Conservation (phyloP, 169 alveolate species). For the Cryptosporidium xiaoi region DNA sequence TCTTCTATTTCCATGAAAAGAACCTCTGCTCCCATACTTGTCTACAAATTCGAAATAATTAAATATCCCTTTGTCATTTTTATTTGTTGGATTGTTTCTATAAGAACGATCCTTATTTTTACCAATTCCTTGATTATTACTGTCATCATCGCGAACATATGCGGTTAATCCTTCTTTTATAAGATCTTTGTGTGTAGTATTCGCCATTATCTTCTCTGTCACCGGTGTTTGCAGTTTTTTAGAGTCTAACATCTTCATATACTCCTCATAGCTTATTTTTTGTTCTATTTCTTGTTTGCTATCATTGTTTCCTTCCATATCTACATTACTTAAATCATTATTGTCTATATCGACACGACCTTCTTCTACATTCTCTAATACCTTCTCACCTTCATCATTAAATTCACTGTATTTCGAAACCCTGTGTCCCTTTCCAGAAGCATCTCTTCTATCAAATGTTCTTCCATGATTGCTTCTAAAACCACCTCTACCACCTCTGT, state of each 20-base stretch:
- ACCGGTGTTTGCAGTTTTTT: conserved; percentile 13
- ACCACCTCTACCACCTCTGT: conserved; percentile 74
- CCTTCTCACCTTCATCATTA: background rate
- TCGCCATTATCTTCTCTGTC: conserved; percentile 3
- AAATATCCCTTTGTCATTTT: conserved; percentile 30
- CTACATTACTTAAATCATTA: background rate
- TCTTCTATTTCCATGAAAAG: conserved; percentile 25
- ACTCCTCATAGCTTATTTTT: conserved; percentile 54
- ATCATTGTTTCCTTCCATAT: background rate
- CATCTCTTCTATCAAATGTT: conserved; percentile 65
- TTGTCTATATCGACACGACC: background rate
- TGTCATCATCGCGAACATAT: conserved; percentile 38
- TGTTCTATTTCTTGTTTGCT: background rate
- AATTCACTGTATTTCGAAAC: conserved; percentile 16
- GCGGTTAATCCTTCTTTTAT: conserved; percentile 49
- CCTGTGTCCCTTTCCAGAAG: conserved; percentile 61
- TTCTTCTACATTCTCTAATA: background rate
- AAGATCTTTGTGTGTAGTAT: conserved; percentile 54
- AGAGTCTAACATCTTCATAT: conserved; percentile 49
- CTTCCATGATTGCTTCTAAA: conserved; percentile 48
- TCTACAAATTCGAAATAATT: conserved; percentile 62
- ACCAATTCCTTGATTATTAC: background rate
- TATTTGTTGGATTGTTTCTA: background rate
- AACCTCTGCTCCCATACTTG: conserved; percentile 24
- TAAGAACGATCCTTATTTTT: conserved; percentile 19